Percentiles rank a stretch among this genome's conserved stretches.
Conservation (phyloP, 2,329 filamentous ascomycete genomes). For the Waltergamsia citrina region DNA sequence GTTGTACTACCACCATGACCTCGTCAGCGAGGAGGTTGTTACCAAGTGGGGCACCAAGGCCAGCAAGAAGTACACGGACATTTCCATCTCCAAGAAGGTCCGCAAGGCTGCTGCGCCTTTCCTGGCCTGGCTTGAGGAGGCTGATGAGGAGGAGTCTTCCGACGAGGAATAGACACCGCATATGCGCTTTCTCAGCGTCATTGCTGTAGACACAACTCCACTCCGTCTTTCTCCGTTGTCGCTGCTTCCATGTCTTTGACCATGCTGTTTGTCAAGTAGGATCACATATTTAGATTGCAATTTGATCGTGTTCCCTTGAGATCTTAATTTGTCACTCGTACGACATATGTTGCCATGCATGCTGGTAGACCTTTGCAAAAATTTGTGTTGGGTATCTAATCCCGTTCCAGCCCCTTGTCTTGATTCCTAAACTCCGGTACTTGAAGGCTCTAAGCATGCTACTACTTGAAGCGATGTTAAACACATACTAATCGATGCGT, state of each 20-base stretch:
- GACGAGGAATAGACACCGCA: constrained; percentile 41
- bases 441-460: no score
- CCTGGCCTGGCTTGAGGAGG: constrained; percentile 85
- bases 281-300: neutral
- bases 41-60: constrained; percentile 89
- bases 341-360: no score
- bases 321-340: no score
- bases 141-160: constrained; percentile 61
- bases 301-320: no score
- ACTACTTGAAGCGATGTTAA: no score
- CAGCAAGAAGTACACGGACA: constrained; percentile 96
- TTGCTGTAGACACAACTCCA: neutral
- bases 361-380: no score
- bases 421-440: no score
- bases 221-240: neutral
- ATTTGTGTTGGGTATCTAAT: no score
- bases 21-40: constrained; percentile 80
- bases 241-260: neutral
- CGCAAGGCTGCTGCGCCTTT: constrained; percentile 92
- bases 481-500: no score
- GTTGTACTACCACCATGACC: constrained; percentile 82
- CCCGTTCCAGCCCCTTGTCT: no score
- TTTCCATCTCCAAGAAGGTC: constrained; percentile 85
- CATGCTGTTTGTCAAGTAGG: neutral
- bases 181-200: no score